These are phyloP conservation scores for Suhomyces atakaporum DNA, from an alignment of 1,139 yeast species.

Conservation along the genomic window DNA sequence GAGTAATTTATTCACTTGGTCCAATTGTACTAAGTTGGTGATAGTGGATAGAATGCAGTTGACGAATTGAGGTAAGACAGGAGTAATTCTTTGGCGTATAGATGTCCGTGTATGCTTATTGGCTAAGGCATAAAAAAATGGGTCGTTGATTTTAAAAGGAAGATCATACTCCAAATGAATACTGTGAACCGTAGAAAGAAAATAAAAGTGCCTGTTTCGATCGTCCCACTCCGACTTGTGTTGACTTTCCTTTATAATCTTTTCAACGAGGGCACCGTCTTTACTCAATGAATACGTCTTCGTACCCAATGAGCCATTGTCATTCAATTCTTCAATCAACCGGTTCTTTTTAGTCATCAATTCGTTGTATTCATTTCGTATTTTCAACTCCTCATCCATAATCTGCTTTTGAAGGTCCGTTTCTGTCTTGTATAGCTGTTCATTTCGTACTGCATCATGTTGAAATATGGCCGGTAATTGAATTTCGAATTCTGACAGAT, in stretches of 20 bases:
- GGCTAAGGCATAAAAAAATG: constrained; percentile 6
- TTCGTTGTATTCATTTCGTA: constrained; percentile 15
- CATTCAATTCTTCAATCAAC: constrained; percentile 28
- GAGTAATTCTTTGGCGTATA: background rate
- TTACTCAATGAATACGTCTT: constrained; percentile 14
- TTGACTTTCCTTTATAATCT: constrained; percentile 11
- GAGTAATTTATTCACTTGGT: constrained; percentile 6
- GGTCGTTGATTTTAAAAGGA: constrained; percentile 5
- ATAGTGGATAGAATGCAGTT: constrained; percentile 5
- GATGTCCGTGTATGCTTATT: background rate
- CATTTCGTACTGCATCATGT: constrained; percentile 29
- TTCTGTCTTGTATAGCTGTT: constrained; percentile 21
- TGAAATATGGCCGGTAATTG: constrained; percentile 30
- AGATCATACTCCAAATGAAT: constrained; percentile 3
- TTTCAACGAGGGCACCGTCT: constrained; percentile 14
- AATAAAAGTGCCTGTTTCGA: constrained; percentile 12
- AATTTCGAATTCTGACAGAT: constrained; percentile 22
- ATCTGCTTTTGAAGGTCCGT: constrained; percentile 21
- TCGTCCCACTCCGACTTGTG: constrained; percentile 7
- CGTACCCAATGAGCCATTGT: constrained; percentile 27
- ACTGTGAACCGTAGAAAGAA: constrained; percentile 7
- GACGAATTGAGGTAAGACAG: constrained; percentile 6
- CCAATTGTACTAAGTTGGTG: constrained; percentile 9
- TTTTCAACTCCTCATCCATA: constrained; percentile 17
- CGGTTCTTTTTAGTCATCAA: constrained; percentile 14